Evolutionary conservation across 2,329 filamentous ascomycete genomes (phyloP).

Genomic region (Blumeria hordei): DNA sequence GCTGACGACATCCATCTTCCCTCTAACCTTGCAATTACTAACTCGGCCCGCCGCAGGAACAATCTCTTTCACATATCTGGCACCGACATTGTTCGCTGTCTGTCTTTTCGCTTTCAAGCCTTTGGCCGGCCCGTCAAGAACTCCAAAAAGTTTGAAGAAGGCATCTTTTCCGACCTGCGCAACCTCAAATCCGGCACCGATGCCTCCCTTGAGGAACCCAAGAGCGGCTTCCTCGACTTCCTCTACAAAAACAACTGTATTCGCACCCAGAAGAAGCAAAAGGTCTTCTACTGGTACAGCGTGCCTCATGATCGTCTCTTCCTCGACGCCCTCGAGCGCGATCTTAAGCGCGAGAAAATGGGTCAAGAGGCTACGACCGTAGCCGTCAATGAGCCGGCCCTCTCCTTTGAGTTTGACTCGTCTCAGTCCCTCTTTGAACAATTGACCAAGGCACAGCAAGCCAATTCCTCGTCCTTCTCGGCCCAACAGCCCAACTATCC

Average conservation of each 20-base stretch:
- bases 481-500: slow-evolving; percentile 36
- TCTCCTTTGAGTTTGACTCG: slow-evolving; percentile 98
- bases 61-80: slow-evolving; percentile 98
- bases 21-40: not conserved
- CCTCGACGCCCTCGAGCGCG: slow-evolving; percentile 87
- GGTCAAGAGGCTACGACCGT: slow-evolving; percentile 91
- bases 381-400: slow-evolving; percentile 83
- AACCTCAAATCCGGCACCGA: slow-evolving; percentile 97
- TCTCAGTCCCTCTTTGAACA: slow-evolving; percentile 98
- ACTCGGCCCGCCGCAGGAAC: slow-evolving; percentile 32
- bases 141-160: slow-evolving; percentile 98
- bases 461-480: slow-evolving; percentile 90
- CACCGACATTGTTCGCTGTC: slow-evolving; percentile 92
- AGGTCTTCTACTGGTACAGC: slow-evolving; percentile 99
- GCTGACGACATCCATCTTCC: not conserved
- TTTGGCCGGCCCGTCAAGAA: slow-evolving; percentile 98
- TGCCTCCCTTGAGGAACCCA: slow-evolving; percentile 92
- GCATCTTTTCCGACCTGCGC: slow-evolving; percentile 94
- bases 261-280: slow-evolving; percentile 98
- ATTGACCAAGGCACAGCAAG: slow-evolving; percentile 96
- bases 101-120: slow-evolving; percentile 94
- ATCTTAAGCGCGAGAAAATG: slow-evolving; percentile 99
- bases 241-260: slow-evolving; percentile 99
- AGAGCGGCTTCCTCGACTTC: slow-evolving; percentile 95
- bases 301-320: slow-evolving; percentile 94